Conservation (phyloP, 306 rosid species). For the Sicyos edulis region DNA sequence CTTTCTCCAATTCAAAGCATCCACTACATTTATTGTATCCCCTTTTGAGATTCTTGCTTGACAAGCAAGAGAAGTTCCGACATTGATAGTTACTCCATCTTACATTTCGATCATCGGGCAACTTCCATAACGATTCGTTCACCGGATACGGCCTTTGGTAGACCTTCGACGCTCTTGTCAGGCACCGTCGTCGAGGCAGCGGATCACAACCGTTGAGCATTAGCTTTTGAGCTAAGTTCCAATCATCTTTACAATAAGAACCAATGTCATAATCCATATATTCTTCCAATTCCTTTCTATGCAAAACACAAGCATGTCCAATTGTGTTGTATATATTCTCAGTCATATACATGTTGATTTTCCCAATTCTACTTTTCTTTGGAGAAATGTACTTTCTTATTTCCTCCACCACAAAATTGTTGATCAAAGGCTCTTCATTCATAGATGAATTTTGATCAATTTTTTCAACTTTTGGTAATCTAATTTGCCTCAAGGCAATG, state of each 20-base stretch:
- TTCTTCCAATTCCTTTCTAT: conserved; percentile 58
- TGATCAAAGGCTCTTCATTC: conserved; percentile 73
- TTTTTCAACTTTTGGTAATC: conserved; percentile 49
- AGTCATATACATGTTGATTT: conserved; percentile 49
- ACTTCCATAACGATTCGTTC: conserved; percentile 71
- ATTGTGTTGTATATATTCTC: conserved; percentile 66
- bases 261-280: conserved; percentile 93
- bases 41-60: conserved; percentile 58
- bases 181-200: conserved; percentile 76
- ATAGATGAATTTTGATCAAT: conserved; percentile 32
- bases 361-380: conserved; percentile 59
- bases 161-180: conserved; percentile 74
- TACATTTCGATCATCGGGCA: conserved; percentile 73
- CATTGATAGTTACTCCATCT: conserved; percentile 82
- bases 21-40: conserved; percentile 71
- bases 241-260: conserved; percentile 89
- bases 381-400: conserved; percentile 84
- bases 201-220: conserved; percentile 94
- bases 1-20: conserved; percentile 88
- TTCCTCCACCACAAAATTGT: conserved; percentile 67
- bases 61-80: conserved; percentile 68
- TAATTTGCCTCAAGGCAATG: conserved; percentile 60
- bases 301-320: conserved; percentile 78
- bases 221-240: conserved; percentile 77
- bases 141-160: conserved; percentile 66